Percentiles rank a stretch among this genome's conserved stretches.
Evolutionary conservation across 768 basidiomycete genomes (phyloP).

Genomic region (Suillus plorans): DNA sequence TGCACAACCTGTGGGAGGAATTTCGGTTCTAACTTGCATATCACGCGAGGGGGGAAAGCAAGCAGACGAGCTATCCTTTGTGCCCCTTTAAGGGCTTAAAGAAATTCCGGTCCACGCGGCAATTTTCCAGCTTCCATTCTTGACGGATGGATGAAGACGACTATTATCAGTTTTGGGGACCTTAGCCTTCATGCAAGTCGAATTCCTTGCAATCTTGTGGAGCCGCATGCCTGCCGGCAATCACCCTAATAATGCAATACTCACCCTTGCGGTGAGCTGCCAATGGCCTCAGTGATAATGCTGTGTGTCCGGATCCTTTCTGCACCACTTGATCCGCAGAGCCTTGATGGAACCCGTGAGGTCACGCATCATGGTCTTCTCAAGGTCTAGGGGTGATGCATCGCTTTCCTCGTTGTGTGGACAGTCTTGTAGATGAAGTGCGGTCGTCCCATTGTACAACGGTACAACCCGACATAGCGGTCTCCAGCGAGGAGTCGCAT

Average conservation of each 20-base stretch:
- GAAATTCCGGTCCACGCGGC: neutral
- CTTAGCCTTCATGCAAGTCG: neutral
- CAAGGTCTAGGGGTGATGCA: constrained; percentile 6
- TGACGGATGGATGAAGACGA: neutral
- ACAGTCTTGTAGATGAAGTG: neutral
- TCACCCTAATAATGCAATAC: constrained; percentile 7
- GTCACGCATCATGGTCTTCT: constrained; percentile 2
- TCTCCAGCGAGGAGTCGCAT: neutral
- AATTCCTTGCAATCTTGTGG: neutral
- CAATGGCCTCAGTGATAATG: constrained; percentile 3
- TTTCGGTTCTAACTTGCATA: neutral
- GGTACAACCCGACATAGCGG: neutral
- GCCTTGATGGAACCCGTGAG: constrained; percentile 4
- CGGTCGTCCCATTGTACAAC: neutral
- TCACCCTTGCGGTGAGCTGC: constrained; percentile 3
- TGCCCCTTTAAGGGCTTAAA: neutral
- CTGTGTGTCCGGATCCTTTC: neutral
- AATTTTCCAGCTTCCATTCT: neutral
- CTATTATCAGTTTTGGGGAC: neutral
- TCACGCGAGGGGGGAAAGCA: neutral
- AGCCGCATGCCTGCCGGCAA: constrained; percentile 6
- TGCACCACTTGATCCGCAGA: constrained; percentile 4
- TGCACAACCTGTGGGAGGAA: neutral
- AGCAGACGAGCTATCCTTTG: neutral
- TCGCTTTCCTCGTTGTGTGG: neutral